These are phyloP conservation scores for Simplicillium sp. DNA, from an alignment of 2,329 filamentous ascomycete genomes.

Conservation along the genomic window DNA sequence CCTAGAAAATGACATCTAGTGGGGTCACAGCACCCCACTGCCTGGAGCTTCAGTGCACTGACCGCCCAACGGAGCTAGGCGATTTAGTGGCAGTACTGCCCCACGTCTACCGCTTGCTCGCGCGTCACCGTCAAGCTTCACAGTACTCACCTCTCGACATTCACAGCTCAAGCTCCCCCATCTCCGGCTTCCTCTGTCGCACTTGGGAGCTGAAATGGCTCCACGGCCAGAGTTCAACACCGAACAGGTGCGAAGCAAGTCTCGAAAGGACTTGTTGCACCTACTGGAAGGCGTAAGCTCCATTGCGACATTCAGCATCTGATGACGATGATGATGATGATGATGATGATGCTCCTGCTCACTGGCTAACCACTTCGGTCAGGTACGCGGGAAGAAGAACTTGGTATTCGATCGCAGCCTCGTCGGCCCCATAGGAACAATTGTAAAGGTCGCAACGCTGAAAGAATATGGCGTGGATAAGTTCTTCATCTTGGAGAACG, in stretches of 20 bases:
- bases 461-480: conserved; percentile 98
- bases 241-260: conserved; percentile 68
- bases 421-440: conserved; percentile 78
- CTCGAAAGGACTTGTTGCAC: conserved; percentile 79
- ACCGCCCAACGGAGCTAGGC: background rate
- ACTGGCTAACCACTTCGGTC: conserved; percentile 4
- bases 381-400: conserved; percentile 99
- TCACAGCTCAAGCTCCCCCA: too few species aligned
- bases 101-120: conserved; percentile 6
- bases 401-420: conserved; percentile 86
- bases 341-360: too few species aligned
- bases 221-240: conserved; percentile 63
- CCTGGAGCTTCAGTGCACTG: too few species aligned
- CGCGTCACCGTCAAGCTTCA: conserved; percentile 11
- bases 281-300: conserved; percentile 88
- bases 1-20: background rate
- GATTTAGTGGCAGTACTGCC: conserved; percentile 9
- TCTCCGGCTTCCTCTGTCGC: too few species aligned
- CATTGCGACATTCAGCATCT: conserved; percentile 18
- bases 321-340: background rate
- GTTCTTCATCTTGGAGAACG: conserved; percentile 93
- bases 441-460: conserved; percentile 90
- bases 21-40: too few species aligned
- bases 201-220: conserved; percentile 40
- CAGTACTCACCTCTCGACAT: too few species aligned